Conservation (phyloP, 306 rosid genomes). For the Fagus crenata region DNA sequence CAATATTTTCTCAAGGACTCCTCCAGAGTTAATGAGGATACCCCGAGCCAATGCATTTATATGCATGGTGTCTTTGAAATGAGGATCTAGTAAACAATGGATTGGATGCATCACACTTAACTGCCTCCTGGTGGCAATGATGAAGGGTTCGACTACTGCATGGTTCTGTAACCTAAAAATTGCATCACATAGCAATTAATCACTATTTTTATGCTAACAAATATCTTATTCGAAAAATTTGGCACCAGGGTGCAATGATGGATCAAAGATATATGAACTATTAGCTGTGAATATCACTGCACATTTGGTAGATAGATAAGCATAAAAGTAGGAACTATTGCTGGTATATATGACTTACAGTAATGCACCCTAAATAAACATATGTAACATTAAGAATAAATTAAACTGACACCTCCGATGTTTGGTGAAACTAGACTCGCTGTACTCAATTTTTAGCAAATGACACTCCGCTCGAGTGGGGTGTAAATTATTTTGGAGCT, state of each 20-base stretch:
- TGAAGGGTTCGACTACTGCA: slow-evolving; percentile 81
- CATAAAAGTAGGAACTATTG: neutral
- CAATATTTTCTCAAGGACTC: slow-evolving; percentile 55
- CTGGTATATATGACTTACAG: no score
- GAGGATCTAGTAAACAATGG: slow-evolving; percentile 61
- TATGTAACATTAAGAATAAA: no score
- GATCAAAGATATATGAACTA: no score
- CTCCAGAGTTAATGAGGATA: slow-evolving; percentile 56
- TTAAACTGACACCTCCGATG: no score
- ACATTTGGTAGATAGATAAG: neutral
- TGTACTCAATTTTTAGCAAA: no score
- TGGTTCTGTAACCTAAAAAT: slow-evolving; percentile 60
- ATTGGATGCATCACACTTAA: slow-evolving; percentile 76
- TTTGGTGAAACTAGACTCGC: no score
- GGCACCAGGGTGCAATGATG: no score
- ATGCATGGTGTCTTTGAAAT: slow-evolving; percentile 74
- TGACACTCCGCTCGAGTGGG: no score
- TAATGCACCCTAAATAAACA: no score
- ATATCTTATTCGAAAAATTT: neutral
- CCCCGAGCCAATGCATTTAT: slow-evolving; percentile 57
- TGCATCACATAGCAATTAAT: neutral
- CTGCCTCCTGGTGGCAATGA: slow-evolving; percentile 75
- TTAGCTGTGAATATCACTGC: slow-evolving; percentile 6
- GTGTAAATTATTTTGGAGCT: no score
- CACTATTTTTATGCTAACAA: neutral